Conservation (phyloP, 257 asterid species). For the Solanum ossicruentum region DNA sequence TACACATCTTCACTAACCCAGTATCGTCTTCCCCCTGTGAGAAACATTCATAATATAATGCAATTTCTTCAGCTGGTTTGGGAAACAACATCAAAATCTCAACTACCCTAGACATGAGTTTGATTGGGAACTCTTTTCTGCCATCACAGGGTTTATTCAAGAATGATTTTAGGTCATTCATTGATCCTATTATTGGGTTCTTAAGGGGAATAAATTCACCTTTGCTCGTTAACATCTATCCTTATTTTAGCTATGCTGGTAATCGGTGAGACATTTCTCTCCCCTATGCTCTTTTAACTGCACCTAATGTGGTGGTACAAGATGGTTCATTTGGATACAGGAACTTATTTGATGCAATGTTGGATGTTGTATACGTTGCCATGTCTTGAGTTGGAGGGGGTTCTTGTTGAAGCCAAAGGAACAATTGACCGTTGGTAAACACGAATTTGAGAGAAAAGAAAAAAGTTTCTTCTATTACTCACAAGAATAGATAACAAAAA, state of each 20-base stretch:
- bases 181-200: constrained; percentile 12
- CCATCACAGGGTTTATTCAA: constrained; percentile 11
- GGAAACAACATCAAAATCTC: not conserved
- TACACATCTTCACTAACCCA: not conserved
- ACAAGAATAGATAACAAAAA: too few relatives aligned
- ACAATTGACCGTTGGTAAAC: too few relatives aligned
- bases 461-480: too few relatives aligned
- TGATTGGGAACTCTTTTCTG: constrained; percentile 10
- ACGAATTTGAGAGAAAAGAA: too few relatives aligned
- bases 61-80: not conserved
- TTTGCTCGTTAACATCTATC: constrained; percentile 26
- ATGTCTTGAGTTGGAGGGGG: constrained; percentile 20
- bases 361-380: constrained; percentile 23
- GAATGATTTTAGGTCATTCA: not conserved
- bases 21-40: not conserved
- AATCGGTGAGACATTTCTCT: not conserved
- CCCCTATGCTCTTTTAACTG: constrained; percentile 18
- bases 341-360: constrained; percentile 27
- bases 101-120: not conserved
- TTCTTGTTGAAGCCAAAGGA: too few relatives aligned
- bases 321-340: constrained; percentile 2
- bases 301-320: not conserved
- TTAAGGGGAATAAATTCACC: constrained; percentile 1
- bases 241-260: constrained; percentile 16
- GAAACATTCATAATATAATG: not conserved